phyloP scores from a whole-genome alignment of 805 yeast species.

The Metschnikowia lochheadii region DNA sequence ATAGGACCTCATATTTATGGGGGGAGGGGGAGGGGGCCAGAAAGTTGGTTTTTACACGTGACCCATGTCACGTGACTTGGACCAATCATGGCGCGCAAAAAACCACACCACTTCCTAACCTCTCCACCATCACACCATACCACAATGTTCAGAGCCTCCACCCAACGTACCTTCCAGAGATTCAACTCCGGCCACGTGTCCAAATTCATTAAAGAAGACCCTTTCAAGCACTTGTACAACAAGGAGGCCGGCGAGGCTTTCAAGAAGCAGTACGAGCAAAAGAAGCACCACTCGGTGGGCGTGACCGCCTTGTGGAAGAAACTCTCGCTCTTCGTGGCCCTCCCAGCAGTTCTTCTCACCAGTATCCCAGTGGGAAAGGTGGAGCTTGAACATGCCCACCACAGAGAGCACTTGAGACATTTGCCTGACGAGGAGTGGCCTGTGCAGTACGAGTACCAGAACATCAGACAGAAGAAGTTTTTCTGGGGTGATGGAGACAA shows the following conservation, averaged over 20 bases:
- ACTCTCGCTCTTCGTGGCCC: constrained; percentile 71
- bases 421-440: constrained; percentile 92
- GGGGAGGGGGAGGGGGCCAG: too few species aligned
- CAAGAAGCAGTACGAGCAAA: constrained; percentile 55
- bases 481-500: constrained; percentile 99
- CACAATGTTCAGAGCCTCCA: constrained; percentile 34
- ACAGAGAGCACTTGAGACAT: constrained; percentile 71
- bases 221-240: constrained; percentile 39
- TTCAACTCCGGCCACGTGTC: constrained; percentile 39
- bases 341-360: constrained; percentile 74
- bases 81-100: constrained; percentile 12
- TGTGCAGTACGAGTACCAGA: constrained; percentile 82
- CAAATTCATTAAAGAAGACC: constrained; percentile 37
- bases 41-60: too few species aligned
- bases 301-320: constrained; percentile 83
- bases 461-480: constrained; percentile 80
- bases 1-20: too few species aligned
- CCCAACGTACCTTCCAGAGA: constrained; percentile 38
- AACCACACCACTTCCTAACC: constrained; percentile 1
- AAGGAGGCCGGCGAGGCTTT: constrained; percentile 70
- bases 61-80: neutral
- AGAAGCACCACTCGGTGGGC: constrained; percentile 73
- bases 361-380: constrained; percentile 76
- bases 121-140: neutral
- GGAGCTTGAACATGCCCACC: constrained; percentile 87